Base-by-base conservation (phyloP, 768 basidiomycete species). In the Ramaria sp. region DNA sequence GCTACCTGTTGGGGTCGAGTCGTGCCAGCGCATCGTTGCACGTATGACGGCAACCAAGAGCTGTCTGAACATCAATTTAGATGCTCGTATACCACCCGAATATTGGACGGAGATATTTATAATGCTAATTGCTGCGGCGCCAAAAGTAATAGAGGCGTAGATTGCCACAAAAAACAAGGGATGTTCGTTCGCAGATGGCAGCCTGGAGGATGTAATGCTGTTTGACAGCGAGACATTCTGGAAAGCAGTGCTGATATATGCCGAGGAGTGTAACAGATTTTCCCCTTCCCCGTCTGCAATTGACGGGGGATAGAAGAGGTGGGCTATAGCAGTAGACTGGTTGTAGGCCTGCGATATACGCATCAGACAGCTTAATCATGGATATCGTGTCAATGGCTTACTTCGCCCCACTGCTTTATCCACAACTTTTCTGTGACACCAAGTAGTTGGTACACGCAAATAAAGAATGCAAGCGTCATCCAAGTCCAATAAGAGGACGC, bases 21-120 rank as follows among this genome's bases (percentile, higher is more conserved):
- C 88, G 64, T 84, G 84, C 76, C 86, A 89, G 54, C 89, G 77
- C 76, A 92, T 90, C 5, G 91, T 91, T 7, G 90, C 88, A 13
- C 81, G 75, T 17, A 91, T 82, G 10, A 93, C 86, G 0, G 78
- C 78, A 7, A 75, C 78, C 53, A 92, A 70, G 38, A 93, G 69
- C 51, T 75, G 73, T 62, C 71, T 78, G 65, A 73, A 76, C 1
- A 69, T 57, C 5, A 59, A 60, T 41, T 68, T 62, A 34, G 70
- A 71, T 7, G 68, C 78, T 51, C 75, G 67, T 58, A 78, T 64
- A 3, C 80, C 80, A 34, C 83, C 86, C 0, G 79, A 80, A 62
- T 78, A 83, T 65, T 86, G 83, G 1, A 78, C 77, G 20, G 73
- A 68, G 17, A 70, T 70, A 17, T 78, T 75, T 9, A 71, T 48